Conservation (phyloP, 2,329 filamentous ascomycete species). For the Venturia asperata region DNA sequence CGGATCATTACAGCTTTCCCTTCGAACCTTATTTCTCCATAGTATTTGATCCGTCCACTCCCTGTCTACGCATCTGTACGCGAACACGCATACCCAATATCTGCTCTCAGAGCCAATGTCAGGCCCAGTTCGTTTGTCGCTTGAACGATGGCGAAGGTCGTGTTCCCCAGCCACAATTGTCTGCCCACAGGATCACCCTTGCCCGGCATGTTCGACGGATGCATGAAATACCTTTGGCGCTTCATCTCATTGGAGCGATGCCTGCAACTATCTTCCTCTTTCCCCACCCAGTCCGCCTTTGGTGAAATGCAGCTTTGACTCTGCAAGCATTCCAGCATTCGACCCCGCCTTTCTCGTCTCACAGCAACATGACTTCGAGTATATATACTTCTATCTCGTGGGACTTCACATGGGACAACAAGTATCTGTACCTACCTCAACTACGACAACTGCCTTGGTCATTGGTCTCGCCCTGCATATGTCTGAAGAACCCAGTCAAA, state of each 20-base stretch:
- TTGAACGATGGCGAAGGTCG: neutral
- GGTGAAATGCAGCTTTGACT: slow-evolving; percentile 17
- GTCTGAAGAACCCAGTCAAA: slow-evolving; percentile 15
- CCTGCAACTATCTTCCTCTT: slow-evolving; percentile 13
- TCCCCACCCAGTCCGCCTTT: slow-evolving; percentile 11
- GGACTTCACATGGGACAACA: neutral
- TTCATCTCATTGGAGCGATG: slow-evolving; percentile 10
- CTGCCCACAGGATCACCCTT: slow-evolving; percentile 1
- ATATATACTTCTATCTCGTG: neutral
- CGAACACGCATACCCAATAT: neutral
- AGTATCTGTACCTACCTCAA: slow-evolving; percentile 17
- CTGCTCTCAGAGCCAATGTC: neutral
- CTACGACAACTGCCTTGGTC: slow-evolving; percentile 13
- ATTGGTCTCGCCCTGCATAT: slow-evolving; percentile 5
- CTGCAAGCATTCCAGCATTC: slow-evolving; percentile 16
- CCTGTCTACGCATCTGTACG: slow-evolving; percentile 1
- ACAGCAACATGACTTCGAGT: slow-evolving; percentile 12
- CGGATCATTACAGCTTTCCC: neutral
- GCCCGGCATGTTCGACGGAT: neutral
- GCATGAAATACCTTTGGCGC: slow-evolving; percentile 15
- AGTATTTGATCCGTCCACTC: neutral
- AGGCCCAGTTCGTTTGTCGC: neutral
- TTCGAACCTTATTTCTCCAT: neutral
- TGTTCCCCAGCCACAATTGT: slow-evolving; percentile 7
- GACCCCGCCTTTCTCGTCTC: slow-evolving; percentile 18